These are phyloP conservation scores for Xylariales sp. DNA, from an alignment of 2,329 filamentous ascomycete species.

Conservation along the genomic window DNA sequence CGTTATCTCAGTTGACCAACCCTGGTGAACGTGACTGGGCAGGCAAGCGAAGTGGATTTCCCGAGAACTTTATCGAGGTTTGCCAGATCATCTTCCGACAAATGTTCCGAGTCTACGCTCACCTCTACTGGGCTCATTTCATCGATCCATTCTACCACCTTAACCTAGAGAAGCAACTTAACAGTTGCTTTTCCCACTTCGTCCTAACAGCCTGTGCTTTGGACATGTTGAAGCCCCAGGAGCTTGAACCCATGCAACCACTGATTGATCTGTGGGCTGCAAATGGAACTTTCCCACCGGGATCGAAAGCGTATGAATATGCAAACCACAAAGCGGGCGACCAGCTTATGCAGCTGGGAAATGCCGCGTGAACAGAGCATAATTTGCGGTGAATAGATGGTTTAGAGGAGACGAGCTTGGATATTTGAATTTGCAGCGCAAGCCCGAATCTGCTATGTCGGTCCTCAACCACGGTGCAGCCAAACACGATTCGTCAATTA, in stretches of 20 bases:
- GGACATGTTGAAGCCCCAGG: slow-evolving; percentile 80
- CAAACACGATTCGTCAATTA: too few relatives aligned
- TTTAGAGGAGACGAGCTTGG: too few relatives aligned
- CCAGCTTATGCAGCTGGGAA: slow-evolving; percentile 47
- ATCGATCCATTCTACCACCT: slow-evolving; percentile 79
- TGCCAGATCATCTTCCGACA: slow-evolving; percentile 94
- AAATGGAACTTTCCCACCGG: slow-evolving; percentile 80
- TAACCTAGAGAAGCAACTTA: slow-evolving; percentile 75
- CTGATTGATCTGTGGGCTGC: slow-evolving; percentile 88
- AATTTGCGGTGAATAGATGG: too few relatives aligned
- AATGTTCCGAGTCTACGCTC: slow-evolving; percentile 97
- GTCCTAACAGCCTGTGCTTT: slow-evolving; percentile 75
- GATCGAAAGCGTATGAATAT: slow-evolving; percentile 63
- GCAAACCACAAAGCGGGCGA: slow-evolving; percentile 59
- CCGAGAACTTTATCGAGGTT: slow-evolving; percentile 80
- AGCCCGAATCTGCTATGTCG: too few relatives aligned
- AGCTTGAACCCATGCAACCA: slow-evolving; percentile 94
- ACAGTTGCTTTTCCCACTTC: slow-evolving; percentile 86
- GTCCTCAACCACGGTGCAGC: too few relatives aligned
- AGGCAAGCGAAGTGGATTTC: slow-evolving; percentile 90
- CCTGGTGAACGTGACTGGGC: slow-evolving; percentile 69
- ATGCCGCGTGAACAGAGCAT: slow-evolving; percentile 11
- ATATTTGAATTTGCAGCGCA: too few relatives aligned
- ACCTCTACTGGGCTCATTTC: slow-evolving; percentile 97
- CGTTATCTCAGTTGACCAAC: slow-evolving; percentile 59